A percentile compares a stretch with the other conserved stretches of the same genome.
These are phyloP conservation scores for Zanthoxylum bungeanum DNA, from an alignment of 345 rosid genomes.

Conservation along the genomic window DNA sequence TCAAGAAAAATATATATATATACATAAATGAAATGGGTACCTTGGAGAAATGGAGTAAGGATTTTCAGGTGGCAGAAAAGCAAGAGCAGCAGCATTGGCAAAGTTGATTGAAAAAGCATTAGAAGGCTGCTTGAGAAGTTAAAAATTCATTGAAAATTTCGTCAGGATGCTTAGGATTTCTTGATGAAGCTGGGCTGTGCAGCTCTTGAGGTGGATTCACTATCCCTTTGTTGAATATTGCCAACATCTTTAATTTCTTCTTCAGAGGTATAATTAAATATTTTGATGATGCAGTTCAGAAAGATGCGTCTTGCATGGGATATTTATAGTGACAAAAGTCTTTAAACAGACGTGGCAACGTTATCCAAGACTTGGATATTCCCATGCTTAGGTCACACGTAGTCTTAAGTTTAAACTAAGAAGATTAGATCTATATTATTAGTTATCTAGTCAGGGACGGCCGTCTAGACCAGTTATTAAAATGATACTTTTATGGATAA, in stretches of 20 bases:
- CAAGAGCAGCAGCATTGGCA: conserved; percentile 39
- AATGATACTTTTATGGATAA: no score
- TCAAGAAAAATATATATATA: background rate
- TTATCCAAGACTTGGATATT: conserved; percentile 31
- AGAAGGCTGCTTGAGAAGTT: conserved; percentile 27
- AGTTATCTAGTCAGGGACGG: no score
- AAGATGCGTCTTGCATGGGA: background rate
- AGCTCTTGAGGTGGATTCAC: conserved; percentile 68
- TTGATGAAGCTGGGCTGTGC: conserved; percentile 45
- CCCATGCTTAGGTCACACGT: conserved; percentile 9
- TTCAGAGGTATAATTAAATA: background rate
- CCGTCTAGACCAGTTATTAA: no score
- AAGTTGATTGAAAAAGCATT: conserved; percentile 41
- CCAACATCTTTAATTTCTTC: conserved; percentile 44
- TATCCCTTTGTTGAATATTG: conserved; percentile 53
- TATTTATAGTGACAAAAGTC: conserved; percentile 3
- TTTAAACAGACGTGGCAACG: conserved; percentile 20
- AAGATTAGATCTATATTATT: background rate
- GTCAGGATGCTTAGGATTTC: conserved; percentile 35
- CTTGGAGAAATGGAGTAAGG: conserved; percentile 43
- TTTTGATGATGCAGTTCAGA: no score
- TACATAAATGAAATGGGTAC: conserved; percentile 18
- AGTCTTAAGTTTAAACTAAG: background rate
- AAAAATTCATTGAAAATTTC: conserved; percentile 41
- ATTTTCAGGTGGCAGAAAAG: conserved; percentile 31